Base-by-base conservation (phyloP, 768 basidiomycete genomes). In the Phanerochaete sordida region DNA sequence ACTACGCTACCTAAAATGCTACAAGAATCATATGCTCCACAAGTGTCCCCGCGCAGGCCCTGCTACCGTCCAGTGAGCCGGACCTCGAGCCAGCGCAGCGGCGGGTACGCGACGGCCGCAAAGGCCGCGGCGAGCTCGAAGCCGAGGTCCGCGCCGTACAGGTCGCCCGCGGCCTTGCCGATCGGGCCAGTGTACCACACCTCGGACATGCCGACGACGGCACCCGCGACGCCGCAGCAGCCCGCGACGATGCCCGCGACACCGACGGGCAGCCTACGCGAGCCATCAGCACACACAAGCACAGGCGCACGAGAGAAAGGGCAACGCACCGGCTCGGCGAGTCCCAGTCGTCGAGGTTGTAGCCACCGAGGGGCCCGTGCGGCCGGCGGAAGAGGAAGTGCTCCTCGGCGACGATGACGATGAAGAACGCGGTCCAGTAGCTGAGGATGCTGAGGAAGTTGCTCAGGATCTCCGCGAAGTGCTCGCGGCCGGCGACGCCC, bases 351-450 rank as follows among this genome's bases (percentile, higher is more conserved):
- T 73, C 72, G 56, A 84, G 58, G 61, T 83, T 78, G 61, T 84
- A 84, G n/a, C 82, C 83, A 1, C 77, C 79, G 8, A 82, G 65
- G 1, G 65, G 65, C 12, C 80, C 77, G 0, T 71, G 68, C 46
- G 64, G 67, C 6, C 76, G 62, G 31, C 79, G 74, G 79, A 83
- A 81, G 67, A 82, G 72, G 63, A 78, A 76, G 71, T 83, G 81
- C 69, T 82, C 81, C 63, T 78, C 74, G 21, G 79, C 66, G 35
- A 82, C 72, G 64, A 82, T 76, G 39, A 71, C 70, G 61, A 72
- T 70, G 74, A 77, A 82, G 67, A 81, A 80, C 19, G 77, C 74
- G 50, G 81, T 77, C 82, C 81, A 83, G 73, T 83, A 82, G 35
- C 70, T 69, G 55, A 76, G 68, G 52, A 76, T 69, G 57, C 70